Percentiles rank a stretch among this genome's conserved stretches.
Conservation (phyloP, 495 filamentous ascomycete genomes). For the Evansstolkia leycettana region DNA sequence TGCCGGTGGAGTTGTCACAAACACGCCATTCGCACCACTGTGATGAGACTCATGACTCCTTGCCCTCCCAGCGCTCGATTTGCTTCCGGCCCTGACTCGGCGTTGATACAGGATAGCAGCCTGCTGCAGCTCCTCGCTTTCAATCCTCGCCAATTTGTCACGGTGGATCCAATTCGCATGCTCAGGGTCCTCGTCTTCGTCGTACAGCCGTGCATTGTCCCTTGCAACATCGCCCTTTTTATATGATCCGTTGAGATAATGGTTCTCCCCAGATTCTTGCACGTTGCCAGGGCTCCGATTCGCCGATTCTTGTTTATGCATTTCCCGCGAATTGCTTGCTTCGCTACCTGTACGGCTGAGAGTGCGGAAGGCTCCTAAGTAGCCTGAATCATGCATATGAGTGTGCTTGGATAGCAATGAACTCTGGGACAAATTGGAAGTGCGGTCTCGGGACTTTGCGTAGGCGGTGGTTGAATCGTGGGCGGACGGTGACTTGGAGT, state of each 20-base stretch:
- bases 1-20: slow-evolving; percentile 17
- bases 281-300: slow-evolving; percentile 20
- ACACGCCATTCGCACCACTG: slow-evolving; percentile 16
- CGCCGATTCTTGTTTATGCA: slow-evolving; percentile 30
- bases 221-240: slow-evolving; percentile 6
- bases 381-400: slow-evolving; percentile 15
- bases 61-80: slow-evolving; percentile 40
- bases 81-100: slow-evolving; percentile 44
- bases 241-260: slow-evolving; percentile 7
- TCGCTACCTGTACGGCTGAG: slow-evolving; percentile 39
- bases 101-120: slow-evolving; percentile 64
- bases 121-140: slow-evolving; percentile 83
- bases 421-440: slow-evolving; percentile 28
- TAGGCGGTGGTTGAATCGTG: slow-evolving; percentile 22
- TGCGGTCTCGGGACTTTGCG: slow-evolving; percentile 20
- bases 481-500: slow-evolving; percentile 25
- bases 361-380: slow-evolving; percentile 22
- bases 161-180: slow-evolving; percentile 80
- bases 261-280: slow-evolving; percentile 8
- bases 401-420: slow-evolving; percentile 25
- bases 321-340: slow-evolving; percentile 42
- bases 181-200: slow-evolving; percentile 13
- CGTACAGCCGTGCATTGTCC: slow-evolving; percentile 3
- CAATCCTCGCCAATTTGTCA: slow-evolving; percentile 88
- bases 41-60: slow-evolving; percentile 38